Evolutionary conservation across 495 filamentous ascomycete species (phyloP), one percentile per base, ranked within the genome.

Genomic region (Xylaria longipes): DNA sequence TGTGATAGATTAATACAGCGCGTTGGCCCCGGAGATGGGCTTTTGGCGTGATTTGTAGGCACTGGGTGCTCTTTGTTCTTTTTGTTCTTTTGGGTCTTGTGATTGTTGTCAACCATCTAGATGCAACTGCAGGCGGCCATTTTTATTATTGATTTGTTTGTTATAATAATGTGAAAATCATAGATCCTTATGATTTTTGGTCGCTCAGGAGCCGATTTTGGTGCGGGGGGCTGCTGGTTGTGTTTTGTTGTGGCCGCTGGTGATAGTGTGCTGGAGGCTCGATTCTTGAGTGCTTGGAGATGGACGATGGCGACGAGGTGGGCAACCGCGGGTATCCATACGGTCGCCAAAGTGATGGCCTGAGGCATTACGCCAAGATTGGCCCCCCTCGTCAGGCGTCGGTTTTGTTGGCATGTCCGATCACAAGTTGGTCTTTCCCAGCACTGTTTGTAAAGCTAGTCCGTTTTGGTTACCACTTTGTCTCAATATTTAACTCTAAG

Each of bases 311-410:
- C 35, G 48, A 60, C 22, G 62, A 70, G 29, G 69, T 71, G 69
- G 69, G 69, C 61, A 66, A 20, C 8, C 17, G 69, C 25, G 46
- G 39, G 62, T 71, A 71, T 27, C 61, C 69, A 71, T 71, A 71
- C 62, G 22, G 50, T 52, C 20, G 48, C 31, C 46, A 25, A 27
- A 43, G 35, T 20, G 2, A 15, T 37, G 61, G 61, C 69, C 69
- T 65, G 61, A 71, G 69, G 69, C 69, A 65, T 58, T 56, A n/a
- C 12, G 68, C 43, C 68, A 64, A 56, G 9, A 35, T 8, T 3
- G 15, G 31, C 20, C 67, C 65, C 46, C 68, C 68, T 70, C 57
- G 68, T 39, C 39, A 50, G 56, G 68, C 54, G 31, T 48, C 48
- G 22, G 43, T 31, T 68, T 20, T 67, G 45, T 52, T 45, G 29